Base-by-base conservation (phyloP, 1,284 basidiomycete species). In the Vanrija sp. region DNA sequence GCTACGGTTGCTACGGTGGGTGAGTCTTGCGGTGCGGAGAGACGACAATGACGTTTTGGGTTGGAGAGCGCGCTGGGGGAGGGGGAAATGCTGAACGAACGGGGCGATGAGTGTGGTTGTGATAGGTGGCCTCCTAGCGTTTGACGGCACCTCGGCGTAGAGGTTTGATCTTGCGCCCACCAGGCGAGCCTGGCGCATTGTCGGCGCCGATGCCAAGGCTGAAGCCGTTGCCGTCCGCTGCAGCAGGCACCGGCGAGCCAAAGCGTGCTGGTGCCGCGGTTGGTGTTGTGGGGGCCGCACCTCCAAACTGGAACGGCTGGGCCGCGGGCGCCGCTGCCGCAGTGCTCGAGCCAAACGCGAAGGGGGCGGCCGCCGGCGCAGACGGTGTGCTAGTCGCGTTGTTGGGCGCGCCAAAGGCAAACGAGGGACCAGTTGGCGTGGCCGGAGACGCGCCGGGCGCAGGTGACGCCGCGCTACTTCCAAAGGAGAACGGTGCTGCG, bases 121-220 rank as follows among this genome's bases (percentile, higher is more conserved):
- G 6, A 18, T 42, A 9, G 9, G 9, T 9, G 6, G n/a, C 19
- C 40, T 18, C 15, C 43, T 47, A 57, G 15, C 58, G 58, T 49
- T 57, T 60, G 29, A 51, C 21, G 6, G 57, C 55, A 16, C 61
- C 56, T 21, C 61, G 55, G n/a, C 66, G 49, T 39, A 69, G 51
- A 25, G 63, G 60, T 60, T 67, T 69, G 58, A 69, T 69, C 52
- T 62, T 62, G 43, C 66, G 44, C 18, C 58, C 62, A 25, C 65
- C 59, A 4, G 66, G 65, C 52, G 60, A 61, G 10, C 58, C 66
- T 7, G 67, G 65, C 9, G 45, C 45, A 34, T 34, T 34, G 18
- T 51, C 55, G 3, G 48, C 52, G 14, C 47, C 46, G n/a, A 55
- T 47, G 14, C 65, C 65, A 19, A 67, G 34, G 49, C 61, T 64